Evolutionary conservation across 352 stramenopile species (phyloP), one percentile per base, ranked within the genome.

Genomic region (Phytophthora quininea): DNA sequence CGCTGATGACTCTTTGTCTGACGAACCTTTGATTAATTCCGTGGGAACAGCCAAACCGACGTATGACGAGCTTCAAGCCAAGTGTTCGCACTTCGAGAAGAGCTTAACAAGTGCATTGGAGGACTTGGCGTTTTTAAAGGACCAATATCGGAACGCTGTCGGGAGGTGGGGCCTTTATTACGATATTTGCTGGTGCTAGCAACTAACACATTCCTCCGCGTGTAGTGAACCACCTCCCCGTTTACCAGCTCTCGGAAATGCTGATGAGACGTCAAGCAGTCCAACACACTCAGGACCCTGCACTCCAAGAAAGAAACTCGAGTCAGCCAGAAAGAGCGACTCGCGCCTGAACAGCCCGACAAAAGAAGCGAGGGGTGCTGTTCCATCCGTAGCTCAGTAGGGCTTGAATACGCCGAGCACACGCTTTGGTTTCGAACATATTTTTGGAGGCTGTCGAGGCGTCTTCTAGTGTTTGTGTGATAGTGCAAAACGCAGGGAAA

Each of bases 21-120:
- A 64, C 29, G 35, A 33, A 6, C 54, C 14, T 45, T 12, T 52
- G 48, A 38, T 14, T 49, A 10, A 19, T 24, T 51, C 63, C 5
- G 11, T 29, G 2, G 57, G 3, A 33, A 47, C 55, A 86, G 77
- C 65, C 42, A 85, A 85, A 47, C 64, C 67, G 15, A 82, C 76
- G 14, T 84, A 84, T 48, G 65, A 81, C 50, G 80, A 92, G 11
- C 58, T 95, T 29, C 71, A 92, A 45, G 58, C 70, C 1, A 86
- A 90, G 54, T 90, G 80, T 57, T 49, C 30, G 27, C 51, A 77
- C 50, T 59, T 89, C n/a, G 75, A 83, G 52, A 73, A 75, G 19
- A 70, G 58, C n/a, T 69, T 95, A 1, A 64, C 70, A 9, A 73
- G 33, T 19, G 53, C 67, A 2, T 77, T 78, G 8, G 67, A 76